Evolutionary conservation across 2,329 filamentous ascomycete species (phyloP), one percentile per base, ranked within the genome.

Genomic region (Scolecobasidium constrictum): DNA sequence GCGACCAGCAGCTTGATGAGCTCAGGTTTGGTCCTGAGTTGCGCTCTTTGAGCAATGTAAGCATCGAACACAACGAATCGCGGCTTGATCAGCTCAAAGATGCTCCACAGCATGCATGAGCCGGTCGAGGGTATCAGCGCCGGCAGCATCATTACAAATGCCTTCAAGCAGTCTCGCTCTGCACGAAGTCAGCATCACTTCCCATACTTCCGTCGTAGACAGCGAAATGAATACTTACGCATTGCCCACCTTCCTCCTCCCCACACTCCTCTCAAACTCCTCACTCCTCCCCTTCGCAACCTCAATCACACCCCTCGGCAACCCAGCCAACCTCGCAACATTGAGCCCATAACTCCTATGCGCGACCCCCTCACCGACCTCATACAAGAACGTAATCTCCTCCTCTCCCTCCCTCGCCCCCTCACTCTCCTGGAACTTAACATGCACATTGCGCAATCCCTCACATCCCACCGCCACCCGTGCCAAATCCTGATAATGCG

Each of bases 331-430:
- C 36, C 85, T 72, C 12, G 92, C 92, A 11, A 11, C 21, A 15
- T 47, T 38, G 6, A 35, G 44, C 1, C 93, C 92, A 59, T 98
- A 98, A 15, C 85, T 93, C 4, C 92, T 75, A 68, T 96, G 88
- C 6, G 92, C 90, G 9, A 94, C 85, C 9, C 92, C 92, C 49
- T 92, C 85, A 1, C 77, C 83, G 2, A 95, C 82, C 58, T 95
- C 86, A 57, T 98, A 98, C 38, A 98, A 62, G 55, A 98, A 98
- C 0, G 92, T 95, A 35, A 98, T 82, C 36, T 94, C 81, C 49
- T 86, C 77, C 23, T 84, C 78, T 1, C 68, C 74, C 22, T 84
- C 78, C 2, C 55, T 59, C 55, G 77, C 73, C 3, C 74, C 78
- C 23, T 85, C 78, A 1, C 55, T 59, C 56, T 78, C 74, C 3